A percentile compares a stretch with the other conserved stretches of the same genome.
Conservation (phyloP, 495 filamentous ascomycete genomes). For the Aspergillus bridgeri region DNA sequence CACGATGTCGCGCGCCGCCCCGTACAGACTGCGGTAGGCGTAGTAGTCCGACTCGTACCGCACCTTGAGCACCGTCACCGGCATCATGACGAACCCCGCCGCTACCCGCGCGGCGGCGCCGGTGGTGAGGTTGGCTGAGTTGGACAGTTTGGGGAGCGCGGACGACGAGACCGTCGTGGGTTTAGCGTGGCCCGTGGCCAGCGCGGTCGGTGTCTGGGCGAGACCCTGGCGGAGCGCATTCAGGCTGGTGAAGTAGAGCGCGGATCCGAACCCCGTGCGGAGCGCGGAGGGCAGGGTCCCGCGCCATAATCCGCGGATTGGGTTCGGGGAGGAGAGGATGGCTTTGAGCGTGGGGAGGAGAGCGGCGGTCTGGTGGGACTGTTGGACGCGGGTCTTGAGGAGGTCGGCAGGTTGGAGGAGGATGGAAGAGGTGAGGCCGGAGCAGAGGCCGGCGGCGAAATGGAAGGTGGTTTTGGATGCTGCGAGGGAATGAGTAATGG, state of each 20-base stretch:
- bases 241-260: constrained; percentile 88
- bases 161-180: constrained; percentile 52
- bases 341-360: constrained; percentile 67
- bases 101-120: constrained; percentile 79
- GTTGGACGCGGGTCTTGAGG: constrained; percentile 89
- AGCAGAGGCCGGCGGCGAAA: constrained; percentile 83
- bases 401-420: constrained; percentile 95
- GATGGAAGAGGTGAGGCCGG: constrained; percentile 80
- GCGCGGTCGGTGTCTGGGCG: constrained; percentile 38
- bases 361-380: constrained; percentile 55
- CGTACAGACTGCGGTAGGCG: constrained; percentile 70
- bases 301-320: constrained; percentile 82
- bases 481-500: constrained; percentile 10
- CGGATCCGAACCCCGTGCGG: constrained; percentile 87
- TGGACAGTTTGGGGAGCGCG: constrained; percentile 77
- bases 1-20: constrained; percentile 72
- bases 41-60: constrained; percentile 88
- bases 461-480: constrained; percentile 63
- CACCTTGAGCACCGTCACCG: constrained; percentile 94
- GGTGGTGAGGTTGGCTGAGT: constrained; percentile 78
- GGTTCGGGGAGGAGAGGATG: constrained; percentile 58
- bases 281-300: constrained; percentile 88
- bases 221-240: constrained; percentile 75
- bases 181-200: constrained; percentile 17
- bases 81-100: constrained; percentile 91